Evolutionary conservation across 495 filamentous ascomycete species (phyloP), one percentile per base, ranked within the genome.

Genomic region (Cryomyces antarcticus): DNA sequence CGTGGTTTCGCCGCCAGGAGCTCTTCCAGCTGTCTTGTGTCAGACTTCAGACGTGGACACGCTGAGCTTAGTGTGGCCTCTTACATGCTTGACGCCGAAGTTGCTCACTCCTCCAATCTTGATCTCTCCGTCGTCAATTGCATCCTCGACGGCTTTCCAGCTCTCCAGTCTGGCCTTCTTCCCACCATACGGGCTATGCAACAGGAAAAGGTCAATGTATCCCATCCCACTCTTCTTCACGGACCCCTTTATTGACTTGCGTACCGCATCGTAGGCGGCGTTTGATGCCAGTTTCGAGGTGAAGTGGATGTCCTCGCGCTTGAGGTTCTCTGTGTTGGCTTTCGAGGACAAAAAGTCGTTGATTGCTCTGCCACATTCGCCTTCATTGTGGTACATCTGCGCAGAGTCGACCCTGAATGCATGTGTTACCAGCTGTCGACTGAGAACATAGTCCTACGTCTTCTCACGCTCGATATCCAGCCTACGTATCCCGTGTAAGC

Each of bases 201-300:
- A 57, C 1, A 80, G 61, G 54, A 77, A 81, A 49, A 86, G 60
- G 49, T 84, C 80, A 41, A 83, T 74, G 57, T 82, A 81, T 0
- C 71, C 70, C 9, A 78, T 56, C 4, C 67, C 66, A 31, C 69
- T 65, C 41, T 63, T 56, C 35, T 64, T 58, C 13, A 81, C 59
- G 37, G 66, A 73, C 47, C 66, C 55, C 11, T 58, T 62, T 40
- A 84, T 73, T 4, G 71, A 67, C 31, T 51, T 57, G 38, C 71
- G 68, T 24, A 75, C 73, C 6, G 55, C 51, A 7, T 73, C 62
- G 51, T 80, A 82, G 6, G 63, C 61, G 4, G 61, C 62, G 50
- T 78, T 77, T 41, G 54, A 64, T 27, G 62, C 61, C 12, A 82
- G 60, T 54, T 83, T 84, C 37, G 70, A 70, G 1, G 79, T 84